Evolutionary conservation across 441 rosid species (phyloP).

Genomic region (Populus trichocarpa): DNA sequence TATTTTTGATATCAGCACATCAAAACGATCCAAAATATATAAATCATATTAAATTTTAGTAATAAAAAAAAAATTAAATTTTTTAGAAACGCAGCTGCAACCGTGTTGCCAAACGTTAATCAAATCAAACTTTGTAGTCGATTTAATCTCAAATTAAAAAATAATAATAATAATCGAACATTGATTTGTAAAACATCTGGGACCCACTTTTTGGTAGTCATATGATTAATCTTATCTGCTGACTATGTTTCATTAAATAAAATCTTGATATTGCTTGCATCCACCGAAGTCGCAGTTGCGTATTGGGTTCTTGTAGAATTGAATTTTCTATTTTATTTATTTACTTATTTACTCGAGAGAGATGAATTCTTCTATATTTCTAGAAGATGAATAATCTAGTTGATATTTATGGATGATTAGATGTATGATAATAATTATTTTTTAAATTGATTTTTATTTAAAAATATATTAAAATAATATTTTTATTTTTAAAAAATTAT

Average conservation of each 20-base stretch:
- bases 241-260: background rate
- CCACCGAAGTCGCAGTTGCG: background rate
- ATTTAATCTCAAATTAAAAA: background rate
- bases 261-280: background rate
- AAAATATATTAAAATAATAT: too few relatives aligned
- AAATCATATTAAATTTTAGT: too few relatives aligned
- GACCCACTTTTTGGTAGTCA: background rate
- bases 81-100: too few relatives aligned
- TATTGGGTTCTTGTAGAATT: background rate
- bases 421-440: too few relatives aligned
- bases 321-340: background rate
- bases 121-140: background rate
- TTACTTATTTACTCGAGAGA: background rate
- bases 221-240: background rate
- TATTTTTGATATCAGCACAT: too few relatives aligned
- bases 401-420: background rate
- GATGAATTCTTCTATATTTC: constrained; percentile 4
- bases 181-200: background rate
- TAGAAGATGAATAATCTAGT: constrained; percentile 12
- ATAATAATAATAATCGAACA: background rate
- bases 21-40: too few relatives aligned
- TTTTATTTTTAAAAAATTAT: too few relatives aligned
- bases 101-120: too few relatives aligned
- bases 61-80: too few relatives aligned
- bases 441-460: too few relatives aligned